Evolutionary conservation across 2,329 filamentous ascomycete genomes (phyloP).

Genomic region (Aspergillus transmontanensis): DNA sequence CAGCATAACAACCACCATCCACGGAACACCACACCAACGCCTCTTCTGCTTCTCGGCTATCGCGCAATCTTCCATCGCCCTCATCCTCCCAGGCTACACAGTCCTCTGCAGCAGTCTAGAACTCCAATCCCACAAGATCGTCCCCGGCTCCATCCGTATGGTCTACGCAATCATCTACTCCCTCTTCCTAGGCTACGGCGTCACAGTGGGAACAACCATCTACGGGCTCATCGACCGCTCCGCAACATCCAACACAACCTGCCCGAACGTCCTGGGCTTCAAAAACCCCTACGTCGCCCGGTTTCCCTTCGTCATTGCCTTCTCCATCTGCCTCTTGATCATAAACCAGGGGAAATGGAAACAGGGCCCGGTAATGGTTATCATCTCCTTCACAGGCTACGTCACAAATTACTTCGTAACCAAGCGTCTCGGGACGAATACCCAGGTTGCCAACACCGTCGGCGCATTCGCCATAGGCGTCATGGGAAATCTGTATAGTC

Average conservation of each 20-base stretch:
- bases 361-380: conserved; percentile 74
- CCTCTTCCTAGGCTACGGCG: conserved; percentile 71
- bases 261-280: conserved; percentile 52
- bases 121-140: conserved; percentile 68
- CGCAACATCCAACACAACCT: conserved; percentile 53
- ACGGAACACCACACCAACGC: conserved; percentile 30
- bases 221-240: conserved; percentile 63
- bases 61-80: conserved; percentile 71
- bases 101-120: conserved; percentile 65
- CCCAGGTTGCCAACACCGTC: conserved; percentile 75
- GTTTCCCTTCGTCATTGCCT: conserved; percentile 76
- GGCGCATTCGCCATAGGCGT: conserved; percentile 77
- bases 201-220: conserved; percentile 66
- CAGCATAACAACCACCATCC: conserved; percentile 57
- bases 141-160: conserved; percentile 72
- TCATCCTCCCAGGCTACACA: conserved; percentile 72
- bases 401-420: conserved; percentile 74
- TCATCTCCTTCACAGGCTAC: conserved; percentile 74
- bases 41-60: conserved; percentile 73
- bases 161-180: conserved; percentile 76
- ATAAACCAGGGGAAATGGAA: conserved; percentile 82
- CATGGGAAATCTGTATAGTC: conserved; percentile 76
- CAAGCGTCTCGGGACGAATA: conserved; percentile 67
- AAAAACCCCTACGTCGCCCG: conserved; percentile 50
- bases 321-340: conserved; percentile 70